Percentiles rank a stretch among this genome's conserved stretches.
phyloP scores from a whole-genome alignment of 2,329 filamentous ascomycete genomes.

The Eutypa lata region DNA sequence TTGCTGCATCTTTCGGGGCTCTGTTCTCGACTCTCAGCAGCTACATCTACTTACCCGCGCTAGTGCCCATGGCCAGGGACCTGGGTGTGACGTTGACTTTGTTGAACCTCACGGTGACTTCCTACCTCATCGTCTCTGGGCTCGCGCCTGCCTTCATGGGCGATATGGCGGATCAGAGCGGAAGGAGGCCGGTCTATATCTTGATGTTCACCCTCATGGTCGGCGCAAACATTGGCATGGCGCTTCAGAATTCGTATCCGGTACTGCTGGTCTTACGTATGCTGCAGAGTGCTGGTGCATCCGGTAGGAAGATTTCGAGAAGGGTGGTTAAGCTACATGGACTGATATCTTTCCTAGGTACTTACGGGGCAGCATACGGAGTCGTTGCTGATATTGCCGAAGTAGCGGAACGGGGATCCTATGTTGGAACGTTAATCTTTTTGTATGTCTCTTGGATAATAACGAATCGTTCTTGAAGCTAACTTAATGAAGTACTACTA shows the following conservation, averaged over 20 bases:
- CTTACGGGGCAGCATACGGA: slow-evolving; percentile 62
- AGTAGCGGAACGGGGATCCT: slow-evolving; percentile 63
- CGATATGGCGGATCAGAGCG: slow-evolving; percentile 54
- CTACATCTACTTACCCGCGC: slow-evolving; percentile 36
- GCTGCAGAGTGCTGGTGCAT: slow-evolving; percentile 58
- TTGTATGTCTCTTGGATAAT: not conserved
- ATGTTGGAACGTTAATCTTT: slow-evolving; percentile 49
- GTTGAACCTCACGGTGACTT: slow-evolving; percentile 46
- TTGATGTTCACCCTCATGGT: slow-evolving; percentile 51
- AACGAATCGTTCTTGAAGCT: too few species aligned
- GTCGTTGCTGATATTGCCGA: slow-evolving; percentile 67
- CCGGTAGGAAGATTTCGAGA: slow-evolving; percentile 31
- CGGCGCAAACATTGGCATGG: slow-evolving; percentile 52
- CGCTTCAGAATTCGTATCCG: slow-evolving; percentile 49
- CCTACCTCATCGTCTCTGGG: slow-evolving; percentile 49
- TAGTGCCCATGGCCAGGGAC: slow-evolving; percentile 37
- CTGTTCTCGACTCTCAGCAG: slow-evolving; percentile 5
- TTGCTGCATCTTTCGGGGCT: slow-evolving; percentile 2
- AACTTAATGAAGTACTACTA: slow-evolving; percentile 1
- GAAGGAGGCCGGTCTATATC: slow-evolving; percentile 55
- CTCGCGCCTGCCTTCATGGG: slow-evolving; percentile 56
- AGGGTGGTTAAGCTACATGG: too few species aligned
- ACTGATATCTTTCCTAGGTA: slow-evolving; percentile 22
- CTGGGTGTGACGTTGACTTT: slow-evolving; percentile 36
- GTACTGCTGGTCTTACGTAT: slow-evolving; percentile 57